A percentile compares a stretch with the other conserved stretches of the same genome.
Evolutionary conservation across 768 basidiomycete genomes (phyloP).

Genomic region (Lactarius vividus): DNA sequence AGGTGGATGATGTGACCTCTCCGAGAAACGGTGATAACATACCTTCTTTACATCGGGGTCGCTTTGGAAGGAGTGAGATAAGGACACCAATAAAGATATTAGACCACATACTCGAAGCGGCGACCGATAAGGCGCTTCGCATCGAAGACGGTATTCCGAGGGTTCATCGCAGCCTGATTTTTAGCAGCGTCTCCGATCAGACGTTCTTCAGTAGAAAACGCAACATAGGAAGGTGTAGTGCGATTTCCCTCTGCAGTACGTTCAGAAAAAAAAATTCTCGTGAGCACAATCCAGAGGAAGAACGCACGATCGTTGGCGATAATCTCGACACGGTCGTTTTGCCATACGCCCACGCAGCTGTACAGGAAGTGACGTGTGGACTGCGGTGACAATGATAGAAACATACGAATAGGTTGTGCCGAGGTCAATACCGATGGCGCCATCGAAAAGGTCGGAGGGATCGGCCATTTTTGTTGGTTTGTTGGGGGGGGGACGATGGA

Average conservation of each 20-base stretch:
- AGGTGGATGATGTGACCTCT: background rate
- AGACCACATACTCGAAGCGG: slow-evolving; percentile 75
- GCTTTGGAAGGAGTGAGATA: slow-evolving; percentile 39
- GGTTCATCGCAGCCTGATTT: slow-evolving; percentile 99
- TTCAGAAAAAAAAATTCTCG: slow-evolving; percentile 13
- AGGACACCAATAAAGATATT: slow-evolving; percentile 6
- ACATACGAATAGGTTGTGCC: slow-evolving; percentile 96
- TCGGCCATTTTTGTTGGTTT: slow-evolving; percentile 56
- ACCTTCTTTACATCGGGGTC: slow-evolving; percentile 95
- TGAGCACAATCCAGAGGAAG: slow-evolving; percentile 8
- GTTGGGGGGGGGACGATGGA: background rate
- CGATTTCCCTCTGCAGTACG: slow-evolving; percentile 83
- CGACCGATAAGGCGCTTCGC: slow-evolving; percentile 99
- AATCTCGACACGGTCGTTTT: slow-evolving; percentile 99
- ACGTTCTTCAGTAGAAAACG: slow-evolving; percentile 95
- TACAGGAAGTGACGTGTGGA: slow-evolving; percentile 30
- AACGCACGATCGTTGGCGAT: slow-evolving; percentile 92
- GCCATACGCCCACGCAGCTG: slow-evolving; percentile 99
- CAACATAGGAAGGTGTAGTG: slow-evolving; percentile 98
- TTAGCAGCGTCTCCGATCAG: slow-evolving; percentile 98
- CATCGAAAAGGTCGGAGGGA: slow-evolving; percentile 85
- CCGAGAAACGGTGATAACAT: slow-evolving; percentile 6
- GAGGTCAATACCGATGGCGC: slow-evolving; percentile 95
- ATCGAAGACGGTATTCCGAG: slow-evolving; percentile 97
- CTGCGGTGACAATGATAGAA: background rate